Evolutionary conservation across 108 stramenopile species (phyloP), one percentile per base, ranked within the genome.

Genomic region (Cyclotella choctawhatcheeana): DNA sequence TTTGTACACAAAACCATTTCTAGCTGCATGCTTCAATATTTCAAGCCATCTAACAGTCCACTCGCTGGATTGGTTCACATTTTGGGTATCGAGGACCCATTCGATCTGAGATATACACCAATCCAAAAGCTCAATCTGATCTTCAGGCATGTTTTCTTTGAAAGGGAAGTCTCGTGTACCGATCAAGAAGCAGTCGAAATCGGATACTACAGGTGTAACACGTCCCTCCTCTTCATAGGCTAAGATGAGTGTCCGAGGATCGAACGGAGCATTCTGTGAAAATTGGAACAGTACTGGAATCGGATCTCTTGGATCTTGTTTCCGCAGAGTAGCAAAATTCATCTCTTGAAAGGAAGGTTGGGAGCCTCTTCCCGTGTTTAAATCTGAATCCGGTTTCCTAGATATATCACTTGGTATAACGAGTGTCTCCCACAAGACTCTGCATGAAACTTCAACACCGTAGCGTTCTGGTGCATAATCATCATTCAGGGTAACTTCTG

Each of bases 181-280:
- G 25, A 87, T 73, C 18, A 83, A 47, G 67, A 87, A 87, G 37
- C 78, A 79, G 43, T 87, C 86, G 47, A 87, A 85, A 58, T 87
- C 86, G 24, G 83, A 84, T 0, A 80, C 84, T 12, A 82, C 77
- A 1, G 86, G 86, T 3, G 76, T 52, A 24, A 87, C 84, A 17
- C 75, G 63, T 24, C 70, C 71, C 16, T 84, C 43, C 68, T 87
- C 86, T 55, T 84, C 84, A 32, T 86, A 86, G 0, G 86, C 86
- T 71, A 86, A 58, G 26, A 86, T 45, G 5, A 86, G 67, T 48
- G 71, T 65, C 20, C 62, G 56, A 5, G 86, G 70, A 47, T 76
- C 64, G 63, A 84, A 65, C n/a, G 86, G 83, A 34, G 78, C 18
- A 12, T 67, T 13, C 5, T 67, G 44, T 21, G 56, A 45, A 1